Base-by-base conservation (phyloP, 495 filamentous ascomycete genomes). In the Penicillium psychrofluorescens region DNA sequence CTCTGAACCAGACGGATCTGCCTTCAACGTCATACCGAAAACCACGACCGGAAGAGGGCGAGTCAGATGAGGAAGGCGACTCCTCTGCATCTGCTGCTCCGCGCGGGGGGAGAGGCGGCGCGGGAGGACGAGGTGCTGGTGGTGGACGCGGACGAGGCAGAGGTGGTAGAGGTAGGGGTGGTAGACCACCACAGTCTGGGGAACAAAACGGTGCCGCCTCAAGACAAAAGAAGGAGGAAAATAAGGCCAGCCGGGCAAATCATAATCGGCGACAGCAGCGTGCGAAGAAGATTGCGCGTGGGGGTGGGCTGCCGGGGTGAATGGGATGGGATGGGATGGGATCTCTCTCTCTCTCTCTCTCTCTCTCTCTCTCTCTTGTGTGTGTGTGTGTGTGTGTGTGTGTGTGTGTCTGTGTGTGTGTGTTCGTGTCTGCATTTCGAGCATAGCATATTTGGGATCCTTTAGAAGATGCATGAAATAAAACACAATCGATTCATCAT, bases 231-330 rank as follows among this genome's bases (percentile, higher is more conserved):
- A 95, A 86, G 68, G 87, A 83, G 66, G 79, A 79, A 58, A 89
- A 83, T 48, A 92, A 90, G 61, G 75, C 81, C 9, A 78, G 79
- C 12, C 71, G 81, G 44, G 87, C 84, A 35, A 88, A 90, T 53
- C 86, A 91, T 67, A 84, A 85, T 60, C 77, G 87, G 30, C 74
- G 85, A 47, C 80, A 90, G 45, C 81, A 85, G 56, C 66, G 83
- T 32, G 84, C 86, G 40, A 85, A 71, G 62, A 92, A 92, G 71
- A 86, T 91, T 73, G 81, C 79, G 13, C 73, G 81, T 32, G 77
- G 67, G 40, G 78, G 75, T 39, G 77, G 74, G 7, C 57, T 81
- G 48, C 66, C 76, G 32, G 77, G 72, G 13, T 80, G 46, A 16
- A 29, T 11, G 22, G 22, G 38, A 29, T 6, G 4, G 35, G 40